Conservation (phyloP, 192 early-diverging fungal species). For the Podila epicladia region DNA sequence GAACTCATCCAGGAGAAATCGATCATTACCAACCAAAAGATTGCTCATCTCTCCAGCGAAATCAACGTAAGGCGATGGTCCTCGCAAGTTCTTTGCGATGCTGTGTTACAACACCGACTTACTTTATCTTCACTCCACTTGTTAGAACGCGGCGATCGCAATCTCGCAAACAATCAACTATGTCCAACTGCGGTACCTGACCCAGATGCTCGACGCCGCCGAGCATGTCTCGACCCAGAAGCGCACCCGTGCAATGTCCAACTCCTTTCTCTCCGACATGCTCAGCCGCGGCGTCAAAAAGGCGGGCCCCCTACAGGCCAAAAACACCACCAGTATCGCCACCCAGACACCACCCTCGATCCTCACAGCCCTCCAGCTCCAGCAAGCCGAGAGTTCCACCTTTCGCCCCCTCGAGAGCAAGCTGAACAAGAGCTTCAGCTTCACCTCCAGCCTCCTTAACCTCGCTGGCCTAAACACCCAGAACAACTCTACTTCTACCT, state of each 20-base stretch:
- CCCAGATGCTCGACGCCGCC: conserved; percentile 44
- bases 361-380: conserved; percentile 9
- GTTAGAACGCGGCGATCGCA: conserved; percentile 35
- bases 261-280: conserved; percentile 48
- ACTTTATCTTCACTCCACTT: neutral
- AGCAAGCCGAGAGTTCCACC: neutral
- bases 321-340: conserved; percentile 23
- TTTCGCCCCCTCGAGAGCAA: conserved; percentile 7
- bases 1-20: conserved; percentile 37
- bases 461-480: conserved; percentile 13
- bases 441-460: conserved; percentile 21
- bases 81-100: neutral
- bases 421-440: conserved; percentile 19
- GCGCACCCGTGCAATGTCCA: conserved; percentile 43
- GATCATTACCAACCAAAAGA: conserved; percentile 37
- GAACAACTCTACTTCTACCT: neutral
- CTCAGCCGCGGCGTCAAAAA: conserved; percentile 47
- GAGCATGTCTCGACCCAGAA: conserved; percentile 46
- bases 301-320: conserved; percentile 8
- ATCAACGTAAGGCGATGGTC: conserved; percentile 23
- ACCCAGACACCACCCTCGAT: conserved; percentile 26
- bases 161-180: conserved; percentile 51
- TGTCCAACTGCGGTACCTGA: conserved; percentile 43
- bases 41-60: conserved; percentile 30
- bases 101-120: too few relatives aligned